A percentile compares a stretch with the other conserved stretches of the same genome.
Conservation (phyloP, 2,329 filamentous ascomycete genomes). For the Aspergillus sp. region DNA sequence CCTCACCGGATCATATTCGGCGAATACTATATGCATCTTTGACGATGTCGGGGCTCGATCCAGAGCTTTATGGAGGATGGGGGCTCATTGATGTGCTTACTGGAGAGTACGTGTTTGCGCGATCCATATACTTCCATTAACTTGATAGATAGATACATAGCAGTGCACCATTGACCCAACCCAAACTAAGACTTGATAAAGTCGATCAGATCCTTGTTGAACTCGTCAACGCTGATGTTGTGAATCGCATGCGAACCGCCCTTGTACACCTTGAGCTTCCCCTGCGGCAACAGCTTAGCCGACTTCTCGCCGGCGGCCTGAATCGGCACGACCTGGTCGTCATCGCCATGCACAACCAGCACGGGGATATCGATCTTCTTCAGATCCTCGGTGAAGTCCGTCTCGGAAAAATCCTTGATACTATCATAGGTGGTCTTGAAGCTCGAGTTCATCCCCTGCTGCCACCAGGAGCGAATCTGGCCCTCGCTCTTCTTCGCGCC, state of each 20-base stretch:
- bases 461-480: slow-evolving; percentile 39
- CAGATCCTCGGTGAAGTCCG: slow-evolving; percentile 41
- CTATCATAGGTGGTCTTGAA: slow-evolving; percentile 41
- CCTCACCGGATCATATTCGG: too few species aligned
- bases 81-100: too few species aligned
- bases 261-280: slow-evolving; percentile 39
- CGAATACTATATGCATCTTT: too few species aligned
- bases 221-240: slow-evolving; percentile 33
- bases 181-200: slow-evolving; percentile 16
- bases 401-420: slow-evolving; percentile 41
- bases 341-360: slow-evolving; percentile 40
- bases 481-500: slow-evolving; percentile 32
- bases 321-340: slow-evolving; percentile 43
- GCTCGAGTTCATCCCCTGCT: slow-evolving; percentile 38
- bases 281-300: slow-evolving; percentile 35
- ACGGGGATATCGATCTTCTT: slow-evolving; percentile 40
- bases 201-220: slow-evolving; percentile 37
- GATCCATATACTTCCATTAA: too few species aligned
- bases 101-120: too few species aligned
- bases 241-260: slow-evolving; percentile 41
- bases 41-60: too few species aligned
- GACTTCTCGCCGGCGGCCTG: slow-evolving; percentile 26
- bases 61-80: too few species aligned
- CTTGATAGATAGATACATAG: too few species aligned
- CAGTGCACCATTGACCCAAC: too few species aligned